A percentile compares a stretch with the other conserved stretches of the same genome.
These are phyloP conservation scores for Symbiotaphrina buchneri DNA, from an alignment of 495 filamentous ascomycete species.

Conservation along the genomic window DNA sequence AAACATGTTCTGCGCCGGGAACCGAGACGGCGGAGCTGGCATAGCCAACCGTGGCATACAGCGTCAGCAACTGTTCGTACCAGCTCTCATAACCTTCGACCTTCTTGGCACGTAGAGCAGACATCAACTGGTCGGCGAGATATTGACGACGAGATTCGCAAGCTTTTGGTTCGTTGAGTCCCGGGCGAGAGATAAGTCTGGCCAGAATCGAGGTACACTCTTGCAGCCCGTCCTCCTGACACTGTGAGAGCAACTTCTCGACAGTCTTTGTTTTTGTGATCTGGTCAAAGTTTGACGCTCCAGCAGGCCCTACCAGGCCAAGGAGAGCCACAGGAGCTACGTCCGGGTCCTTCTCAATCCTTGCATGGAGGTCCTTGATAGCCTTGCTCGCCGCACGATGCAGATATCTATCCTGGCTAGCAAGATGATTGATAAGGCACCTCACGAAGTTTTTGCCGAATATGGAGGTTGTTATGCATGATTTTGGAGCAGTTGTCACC, in stretches of 20 bases:
- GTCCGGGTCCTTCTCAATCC: slow-evolving; percentile 39
- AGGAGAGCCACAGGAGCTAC: slow-evolving; percentile 34
- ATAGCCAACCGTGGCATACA: slow-evolving; percentile 17
- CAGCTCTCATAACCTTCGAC: slow-evolving; percentile 9
- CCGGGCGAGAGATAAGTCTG: no score
- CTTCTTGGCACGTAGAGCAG: slow-evolving; percentile 17
- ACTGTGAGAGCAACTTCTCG: slow-evolving; percentile 43
- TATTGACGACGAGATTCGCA: slow-evolving; percentile 23
- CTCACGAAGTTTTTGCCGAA: slow-evolving; percentile 70
- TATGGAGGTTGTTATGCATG: slow-evolving; percentile 26
- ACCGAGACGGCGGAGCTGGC: slow-evolving; percentile 13
- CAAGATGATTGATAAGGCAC: slow-evolving; percentile 69
- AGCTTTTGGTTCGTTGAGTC: slow-evolving; percentile 19
- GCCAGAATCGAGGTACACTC: slow-evolving; percentile 18
- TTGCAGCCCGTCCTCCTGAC: slow-evolving; percentile 21
- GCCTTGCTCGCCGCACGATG: slow-evolving; percentile 58
- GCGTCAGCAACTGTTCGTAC: slow-evolving; percentile 9
- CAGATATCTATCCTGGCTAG: slow-evolving; percentile 64
- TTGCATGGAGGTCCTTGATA: slow-evolving; percentile 38
- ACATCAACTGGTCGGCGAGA: slow-evolving; percentile 22
- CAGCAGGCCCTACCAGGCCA: slow-evolving; percentile 41
- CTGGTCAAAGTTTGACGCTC: slow-evolving; percentile 62
- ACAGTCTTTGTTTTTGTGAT: slow-evolving; percentile 76
- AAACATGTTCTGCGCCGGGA: slow-evolving; percentile 10
- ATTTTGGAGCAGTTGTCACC: slow-evolving; percentile 24